Conservation (phyloP, 441 rosid genomes). For the Mallotus japonicus region DNA sequence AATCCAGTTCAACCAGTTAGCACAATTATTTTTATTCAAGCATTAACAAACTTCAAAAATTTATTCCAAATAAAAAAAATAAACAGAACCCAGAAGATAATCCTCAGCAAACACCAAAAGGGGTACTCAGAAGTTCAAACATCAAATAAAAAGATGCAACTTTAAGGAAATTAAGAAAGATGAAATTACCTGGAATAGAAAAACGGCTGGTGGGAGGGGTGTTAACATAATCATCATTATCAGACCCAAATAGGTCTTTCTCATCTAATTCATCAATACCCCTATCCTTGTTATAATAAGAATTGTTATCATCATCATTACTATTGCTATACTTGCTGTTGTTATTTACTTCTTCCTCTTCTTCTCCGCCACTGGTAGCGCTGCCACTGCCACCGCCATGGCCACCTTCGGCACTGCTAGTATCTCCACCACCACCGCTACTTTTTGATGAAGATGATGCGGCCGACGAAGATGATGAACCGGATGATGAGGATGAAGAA, state of each 20-base stretch:
- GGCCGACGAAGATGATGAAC: slow-evolving; percentile 62
- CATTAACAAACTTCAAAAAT: slow-evolving; percentile 3
- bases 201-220: slow-evolving; percentile 31
- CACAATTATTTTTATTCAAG: background rate
- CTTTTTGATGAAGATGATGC: slow-evolving; percentile 55
- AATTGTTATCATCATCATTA: slow-evolving; percentile 14
- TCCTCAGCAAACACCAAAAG: background rate
- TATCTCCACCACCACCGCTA: slow-evolving; percentile 34
- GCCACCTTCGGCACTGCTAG: slow-evolving; percentile 46
- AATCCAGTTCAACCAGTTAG: background rate
- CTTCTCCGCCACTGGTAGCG: slow-evolving; percentile 49
- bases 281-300: slow-evolving; percentile 21
- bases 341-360: slow-evolving; percentile 43
- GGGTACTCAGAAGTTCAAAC: background rate
- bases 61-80: background rate
- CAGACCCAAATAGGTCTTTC: slow-evolving; percentile 74
- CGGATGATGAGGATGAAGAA: slow-evolving; percentile 49
- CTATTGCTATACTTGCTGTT: background rate
- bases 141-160: background rate
- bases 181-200: slow-evolving; percentile 20
- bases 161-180: background rate
- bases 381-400: slow-evolving; percentile 43
- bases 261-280: slow-evolving; percentile 36
- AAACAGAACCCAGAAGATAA: background rate
- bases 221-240: slow-evolving; percentile 76